These are phyloP conservation scores for Suillus clintonianus DNA, from an alignment of 768 basidiomycete genomes.

Conservation along the genomic window DNA sequence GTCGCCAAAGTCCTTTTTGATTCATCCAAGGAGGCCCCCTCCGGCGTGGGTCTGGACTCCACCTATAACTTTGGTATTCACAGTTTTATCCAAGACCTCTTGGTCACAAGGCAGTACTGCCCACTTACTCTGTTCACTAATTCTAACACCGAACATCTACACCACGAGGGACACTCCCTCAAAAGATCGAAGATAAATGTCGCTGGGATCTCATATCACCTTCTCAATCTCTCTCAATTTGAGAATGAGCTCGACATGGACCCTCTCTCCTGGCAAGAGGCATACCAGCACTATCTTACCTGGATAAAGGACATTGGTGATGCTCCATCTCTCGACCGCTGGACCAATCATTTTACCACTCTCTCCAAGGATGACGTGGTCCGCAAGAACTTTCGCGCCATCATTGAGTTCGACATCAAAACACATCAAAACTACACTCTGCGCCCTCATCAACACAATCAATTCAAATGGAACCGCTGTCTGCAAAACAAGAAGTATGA, in stretches of 20 bases:
- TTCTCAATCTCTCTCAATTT: neutral
- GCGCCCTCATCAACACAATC: too few species aligned
- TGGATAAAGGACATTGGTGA: neutral
- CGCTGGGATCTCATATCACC: neutral
- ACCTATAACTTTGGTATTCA: too few species aligned
- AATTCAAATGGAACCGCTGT: too few species aligned
- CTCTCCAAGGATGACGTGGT: neutral
- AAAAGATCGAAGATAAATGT: neutral
- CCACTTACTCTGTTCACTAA: neutral
- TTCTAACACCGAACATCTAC: neutral
- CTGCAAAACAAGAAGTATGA: too few species aligned
- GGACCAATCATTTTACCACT: neutral
- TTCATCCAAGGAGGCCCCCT: neutral
- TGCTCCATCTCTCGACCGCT: fast-evolving
- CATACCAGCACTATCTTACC: neutral
- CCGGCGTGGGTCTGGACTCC: neutral
- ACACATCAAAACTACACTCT: too few species aligned
- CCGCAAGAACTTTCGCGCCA: neutral
- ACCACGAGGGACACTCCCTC: neutral
- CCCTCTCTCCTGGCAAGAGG: neutral
- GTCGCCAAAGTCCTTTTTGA: too few species aligned
- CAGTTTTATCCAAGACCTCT: too few species aligned
- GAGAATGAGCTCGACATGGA: neutral
- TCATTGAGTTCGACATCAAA: neutral
- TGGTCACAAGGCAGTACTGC: neutral